Evolutionary conservation across 495 filamentous ascomycete genomes (phyloP).

Genomic region (Apodospora peruviana): DNA sequence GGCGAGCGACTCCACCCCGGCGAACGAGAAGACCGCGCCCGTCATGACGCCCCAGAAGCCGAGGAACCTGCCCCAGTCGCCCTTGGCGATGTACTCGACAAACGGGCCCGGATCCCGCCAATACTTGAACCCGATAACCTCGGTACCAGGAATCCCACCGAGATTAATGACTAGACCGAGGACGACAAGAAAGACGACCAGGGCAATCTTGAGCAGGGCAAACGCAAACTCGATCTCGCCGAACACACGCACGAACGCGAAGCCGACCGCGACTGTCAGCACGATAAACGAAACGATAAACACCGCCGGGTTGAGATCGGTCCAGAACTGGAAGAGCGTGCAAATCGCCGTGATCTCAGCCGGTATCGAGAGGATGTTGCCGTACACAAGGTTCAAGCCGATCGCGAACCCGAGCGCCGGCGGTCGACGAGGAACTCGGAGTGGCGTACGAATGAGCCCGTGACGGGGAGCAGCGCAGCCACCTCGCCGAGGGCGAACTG

Average conservation of each 20-base stretch:
- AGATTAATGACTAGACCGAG: constrained; percentile 63
- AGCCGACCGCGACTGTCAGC: constrained; percentile 46
- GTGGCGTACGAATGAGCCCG: constrained; percentile 55
- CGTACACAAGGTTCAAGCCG: constrained; percentile 54
- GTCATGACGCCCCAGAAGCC: constrained; percentile 57
- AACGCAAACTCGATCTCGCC: constrained; percentile 59
- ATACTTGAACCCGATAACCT: constrained; percentile 57
- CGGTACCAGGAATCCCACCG: constrained; percentile 53
- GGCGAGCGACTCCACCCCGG: constrained; percentile 52
- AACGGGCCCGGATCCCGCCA: constrained; percentile 69
- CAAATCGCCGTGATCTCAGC: constrained; percentile 58
- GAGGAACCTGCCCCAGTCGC: constrained; percentile 48
- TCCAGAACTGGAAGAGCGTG: constrained; percentile 57
- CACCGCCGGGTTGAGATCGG: constrained; percentile 41
- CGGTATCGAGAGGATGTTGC: constrained; percentile 46
- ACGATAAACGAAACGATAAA: constrained; percentile 54
- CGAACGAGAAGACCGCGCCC: constrained; percentile 55
- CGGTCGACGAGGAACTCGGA: constrained; percentile 69
- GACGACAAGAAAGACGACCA: constrained; percentile 60
- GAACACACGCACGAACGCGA: constrained; percentile 53
- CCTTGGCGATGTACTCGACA: constrained; percentile 49
- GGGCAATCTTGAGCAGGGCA: constrained; percentile 56
- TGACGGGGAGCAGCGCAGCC: constrained; percentile 58
- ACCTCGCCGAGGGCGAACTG: constrained; percentile 55
- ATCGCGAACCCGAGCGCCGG: constrained; percentile 77